These are phyloP conservation scores for Paracamarosporium sp. DNA, from an alignment of 2,329 filamentous ascomycete genomes.

Conservation along the genomic window DNA sequence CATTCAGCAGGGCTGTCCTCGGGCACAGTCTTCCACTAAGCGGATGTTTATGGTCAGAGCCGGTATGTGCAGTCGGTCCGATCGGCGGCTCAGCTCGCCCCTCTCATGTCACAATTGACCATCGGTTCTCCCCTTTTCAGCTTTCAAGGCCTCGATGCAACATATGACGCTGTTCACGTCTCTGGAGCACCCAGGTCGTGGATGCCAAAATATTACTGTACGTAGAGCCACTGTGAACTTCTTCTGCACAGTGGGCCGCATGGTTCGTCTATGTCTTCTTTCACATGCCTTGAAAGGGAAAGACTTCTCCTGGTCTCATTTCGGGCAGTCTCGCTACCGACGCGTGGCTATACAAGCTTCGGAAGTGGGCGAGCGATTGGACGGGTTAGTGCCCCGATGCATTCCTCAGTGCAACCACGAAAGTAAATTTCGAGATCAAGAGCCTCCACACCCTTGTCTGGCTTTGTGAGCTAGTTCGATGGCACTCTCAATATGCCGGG, in stretches of 20 bases:
- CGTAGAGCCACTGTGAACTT: neutral
- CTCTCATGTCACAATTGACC: conserved; percentile 3
- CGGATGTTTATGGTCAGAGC: conserved; percentile 32
- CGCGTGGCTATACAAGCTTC: neutral
- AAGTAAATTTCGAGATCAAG: neutral
- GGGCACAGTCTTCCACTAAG: conserved; percentile 24
- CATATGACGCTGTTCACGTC: neutral
- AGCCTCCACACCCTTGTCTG: neutral
- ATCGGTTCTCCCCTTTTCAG: neutral
- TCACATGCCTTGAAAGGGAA: conserved; percentile 4
- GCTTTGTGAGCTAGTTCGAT: neutral
- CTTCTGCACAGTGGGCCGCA: neutral
- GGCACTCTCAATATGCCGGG: neutral
- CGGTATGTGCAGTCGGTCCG: conserved; percentile 41
- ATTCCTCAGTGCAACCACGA: neutral
- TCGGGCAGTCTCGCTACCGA: neutral
- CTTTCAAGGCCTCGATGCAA: neutral
- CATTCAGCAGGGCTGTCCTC: conserved; percentile 26
- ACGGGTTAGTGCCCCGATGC: neutral
- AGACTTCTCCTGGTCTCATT: neutral
- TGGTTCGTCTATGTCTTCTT: neutral
- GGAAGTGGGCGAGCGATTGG: neutral
- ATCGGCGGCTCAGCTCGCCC: conserved; percentile 28
- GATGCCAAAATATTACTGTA: neutral
- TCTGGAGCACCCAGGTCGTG: neutral